Evolutionary conservation across 805 yeast genomes (phyloP).

Genomic region (Scheffersomyces lignosus): DNA sequence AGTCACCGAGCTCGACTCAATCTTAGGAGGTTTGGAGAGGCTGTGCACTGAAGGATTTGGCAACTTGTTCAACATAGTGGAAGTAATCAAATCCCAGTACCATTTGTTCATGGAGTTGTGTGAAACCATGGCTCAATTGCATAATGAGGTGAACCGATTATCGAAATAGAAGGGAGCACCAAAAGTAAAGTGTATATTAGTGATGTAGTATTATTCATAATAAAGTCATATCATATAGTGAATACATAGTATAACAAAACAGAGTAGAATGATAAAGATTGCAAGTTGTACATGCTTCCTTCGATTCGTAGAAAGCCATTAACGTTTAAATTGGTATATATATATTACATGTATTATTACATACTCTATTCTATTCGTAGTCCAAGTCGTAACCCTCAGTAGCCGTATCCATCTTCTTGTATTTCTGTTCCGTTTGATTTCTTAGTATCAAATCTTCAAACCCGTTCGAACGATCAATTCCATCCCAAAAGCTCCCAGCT

Average conservation of each 20-base stretch:
- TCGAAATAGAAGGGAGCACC: slow-evolving; percentile 1
- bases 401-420: slow-evolving; percentile 7
- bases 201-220: background rate
- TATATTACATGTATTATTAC: background rate
- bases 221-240: background rate
- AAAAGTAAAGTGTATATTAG: slow-evolving; percentile 1
- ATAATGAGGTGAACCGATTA: slow-evolving; percentile 33
- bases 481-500: slow-evolving; percentile 91
- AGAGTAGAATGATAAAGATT: background rate
- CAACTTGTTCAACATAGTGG: slow-evolving; percentile 47
- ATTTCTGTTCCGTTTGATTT: slow-evolving; percentile 29
- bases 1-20: slow-evolving; percentile 59
- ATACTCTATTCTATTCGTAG: background rate
- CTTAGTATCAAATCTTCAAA: slow-evolving; percentile 68
- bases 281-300: background rate
- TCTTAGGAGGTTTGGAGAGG: slow-evolving; percentile 44
- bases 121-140: slow-evolving; percentile 70
- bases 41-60: slow-evolving; percentile 41
- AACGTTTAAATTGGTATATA: background rate
- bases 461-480: slow-evolving; percentile 86
- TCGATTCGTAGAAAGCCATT: background rate
- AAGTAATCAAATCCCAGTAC: slow-evolving; percentile 67
- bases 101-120: slow-evolving; percentile 72
- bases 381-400: slow-evolving; percentile 3
- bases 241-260: too few relatives aligned